phyloP scores from a whole-genome alignment of 108 stramenopile species.

The Asterionellopsis glacialis region DNA sequence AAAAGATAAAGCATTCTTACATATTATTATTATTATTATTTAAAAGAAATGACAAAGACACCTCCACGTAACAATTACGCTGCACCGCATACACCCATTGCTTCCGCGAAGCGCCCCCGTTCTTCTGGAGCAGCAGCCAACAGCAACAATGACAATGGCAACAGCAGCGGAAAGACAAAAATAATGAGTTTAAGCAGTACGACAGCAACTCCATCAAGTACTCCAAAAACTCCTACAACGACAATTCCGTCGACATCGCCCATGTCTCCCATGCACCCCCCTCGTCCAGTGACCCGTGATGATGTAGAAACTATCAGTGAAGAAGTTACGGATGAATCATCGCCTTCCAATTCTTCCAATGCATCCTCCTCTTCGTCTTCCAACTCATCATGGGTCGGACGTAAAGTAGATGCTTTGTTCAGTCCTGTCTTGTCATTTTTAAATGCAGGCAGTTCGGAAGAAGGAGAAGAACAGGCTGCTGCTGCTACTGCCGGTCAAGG shows the following conservation, averaged over 20 bases:
- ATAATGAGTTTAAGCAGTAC: no score
- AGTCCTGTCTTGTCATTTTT: constrained; percentile 69
- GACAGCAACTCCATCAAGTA: constrained; percentile 1
- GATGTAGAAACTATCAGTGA: constrained; percentile 17
- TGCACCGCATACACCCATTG: constrained; percentile 60
- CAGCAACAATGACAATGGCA: no score
- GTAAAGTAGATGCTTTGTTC: constrained; percentile 65
- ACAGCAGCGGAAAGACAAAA: no score
- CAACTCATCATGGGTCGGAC: constrained; percentile 33
- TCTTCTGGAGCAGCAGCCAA: constrained; percentile 19
- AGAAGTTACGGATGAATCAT: constrained; percentile 15
- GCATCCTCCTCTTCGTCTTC: constrained; percentile 2
- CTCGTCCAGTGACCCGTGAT: constrained; percentile 37
- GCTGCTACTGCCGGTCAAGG: no score
- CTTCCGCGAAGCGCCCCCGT: constrained; percentile 55
- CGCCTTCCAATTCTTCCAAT: constrained; percentile 9
- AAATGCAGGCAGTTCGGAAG: constrained; percentile 4
- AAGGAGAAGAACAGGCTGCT: constrained; percentile 23
- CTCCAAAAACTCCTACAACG: constrained; percentile 11
- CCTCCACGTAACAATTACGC: constrained; percentile 42
- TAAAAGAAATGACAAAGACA: background rate
- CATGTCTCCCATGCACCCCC: constrained; percentile 72
- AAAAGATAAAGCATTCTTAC: no score
- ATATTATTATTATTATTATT: no score
- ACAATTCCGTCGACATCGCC: background rate